These are phyloP conservation scores for Carpinus viminea DNA, from an alignment of 306 rosid species.

Conservation along the genomic window DNA sequence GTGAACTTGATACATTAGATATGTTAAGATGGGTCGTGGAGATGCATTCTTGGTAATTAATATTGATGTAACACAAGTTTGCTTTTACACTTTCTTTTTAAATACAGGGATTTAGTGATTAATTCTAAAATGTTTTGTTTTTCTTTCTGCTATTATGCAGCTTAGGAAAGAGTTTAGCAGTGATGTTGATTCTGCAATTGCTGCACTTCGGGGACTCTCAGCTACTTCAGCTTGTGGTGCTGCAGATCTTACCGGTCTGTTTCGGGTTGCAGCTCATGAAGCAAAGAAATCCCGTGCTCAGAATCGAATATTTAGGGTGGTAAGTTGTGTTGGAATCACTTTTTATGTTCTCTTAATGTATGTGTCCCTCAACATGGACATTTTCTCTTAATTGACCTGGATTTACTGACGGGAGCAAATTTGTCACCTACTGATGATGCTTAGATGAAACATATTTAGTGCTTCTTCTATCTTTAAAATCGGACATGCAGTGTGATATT, in stretches of 20 bases:
- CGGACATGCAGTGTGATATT: slow-evolving; percentile 34
- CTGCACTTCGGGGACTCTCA: slow-evolving; percentile 57
- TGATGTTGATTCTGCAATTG: slow-evolving; percentile 63
- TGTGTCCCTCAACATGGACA: slow-evolving; percentile 15
- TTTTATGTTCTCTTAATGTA: slow-evolving; percentile 9
- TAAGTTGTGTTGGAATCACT: slow-evolving; percentile 31
- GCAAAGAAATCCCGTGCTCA: slow-evolving; percentile 70
- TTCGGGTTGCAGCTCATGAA: slow-evolving; percentile 78
- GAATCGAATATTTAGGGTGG: slow-evolving; percentile 82
- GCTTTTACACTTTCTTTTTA: background rate
- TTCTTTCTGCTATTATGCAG: slow-evolving; percentile 30
- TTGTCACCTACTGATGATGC: background rate
- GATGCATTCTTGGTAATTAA: background rate
- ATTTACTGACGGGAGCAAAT: slow-evolving; percentile 3
- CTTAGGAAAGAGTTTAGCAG: slow-evolving; percentile 78
- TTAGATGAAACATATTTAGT: background rate
- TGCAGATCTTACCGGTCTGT: slow-evolving; percentile 83
- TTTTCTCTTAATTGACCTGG: no score
- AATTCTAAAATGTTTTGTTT: background rate
- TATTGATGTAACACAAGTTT: background rate
- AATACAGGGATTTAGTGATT: background rate
- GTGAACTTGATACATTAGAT: background rate
- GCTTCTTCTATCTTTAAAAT: slow-evolving; percentile 4
- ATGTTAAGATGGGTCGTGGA: background rate
- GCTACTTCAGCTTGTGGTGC: slow-evolving; percentile 56